These are phyloP conservation scores for Trifolium fragiferum DNA, from an alignment of 306 rosid genomes.

Conservation along the genomic window DNA sequence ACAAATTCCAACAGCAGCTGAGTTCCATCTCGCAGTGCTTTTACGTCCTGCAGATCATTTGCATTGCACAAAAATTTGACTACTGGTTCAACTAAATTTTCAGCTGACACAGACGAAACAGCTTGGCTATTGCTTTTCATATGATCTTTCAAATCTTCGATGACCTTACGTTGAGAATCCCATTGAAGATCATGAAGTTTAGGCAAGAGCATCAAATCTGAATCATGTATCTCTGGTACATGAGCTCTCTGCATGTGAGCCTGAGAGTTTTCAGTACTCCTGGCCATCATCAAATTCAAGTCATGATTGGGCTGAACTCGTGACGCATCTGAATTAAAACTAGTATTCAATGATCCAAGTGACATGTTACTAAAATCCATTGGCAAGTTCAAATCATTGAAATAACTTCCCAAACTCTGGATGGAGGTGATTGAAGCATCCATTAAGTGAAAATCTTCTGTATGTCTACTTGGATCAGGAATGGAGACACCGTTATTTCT, in stretches of 20 bases:
- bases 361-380: slow-evolving; percentile 73
- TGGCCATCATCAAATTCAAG: slow-evolving; percentile 45
- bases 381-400: slow-evolving; percentile 68
- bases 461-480: slow-evolving; percentile 58
- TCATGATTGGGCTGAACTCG: slow-evolving; percentile 43
- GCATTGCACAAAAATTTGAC: slow-evolving; percentile 71
- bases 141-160: slow-evolving; percentile 63
- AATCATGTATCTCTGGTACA: slow-evolving; percentile 43
- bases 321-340: slow-evolving; percentile 60
- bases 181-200: slow-evolving; percentile 67
- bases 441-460: slow-evolving; percentile 47
- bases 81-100: slow-evolving; percentile 61
- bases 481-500: slow-evolving; percentile 53
- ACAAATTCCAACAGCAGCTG: slow-evolving; percentile 63
- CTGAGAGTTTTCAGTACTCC: slow-evolving; percentile 46
- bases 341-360: slow-evolving; percentile 66
- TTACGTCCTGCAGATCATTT: slow-evolving; percentile 52
- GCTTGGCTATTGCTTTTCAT: slow-evolving; percentile 53
- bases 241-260: slow-evolving; percentile 43
- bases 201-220: slow-evolving; percentile 58
- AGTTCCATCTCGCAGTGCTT: slow-evolving; percentile 68
- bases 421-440: slow-evolving; percentile 67
- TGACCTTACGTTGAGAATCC: slow-evolving; percentile 71
- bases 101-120: slow-evolving; percentile 49
- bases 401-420: slow-evolving; percentile 71